phyloP scores from a whole-genome alignment of 805 yeast genomes.

The Lipomyces yamanashiensis region DNA sequence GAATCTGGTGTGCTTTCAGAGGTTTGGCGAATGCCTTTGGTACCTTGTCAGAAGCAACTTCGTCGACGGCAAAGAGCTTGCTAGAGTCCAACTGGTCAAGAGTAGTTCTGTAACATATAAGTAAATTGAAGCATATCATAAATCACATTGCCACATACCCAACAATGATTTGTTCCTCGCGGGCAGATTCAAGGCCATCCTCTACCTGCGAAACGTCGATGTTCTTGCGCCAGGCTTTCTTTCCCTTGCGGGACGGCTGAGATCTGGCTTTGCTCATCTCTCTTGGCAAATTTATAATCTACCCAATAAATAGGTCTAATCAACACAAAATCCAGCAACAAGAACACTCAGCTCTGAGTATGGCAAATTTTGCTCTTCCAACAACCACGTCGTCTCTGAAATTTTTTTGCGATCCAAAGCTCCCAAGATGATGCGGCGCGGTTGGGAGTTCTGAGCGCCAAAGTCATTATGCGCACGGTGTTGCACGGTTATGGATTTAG shows the following conservation, averaged over 20 bases:
- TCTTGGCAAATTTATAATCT: neutral
- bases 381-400: neutral
- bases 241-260: conserved; percentile 89
- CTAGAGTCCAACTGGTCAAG: conserved; percentile 15
- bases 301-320: neutral
- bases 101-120: conserved; percentile 10
- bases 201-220: conserved; percentile 84
- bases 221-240: conserved; percentile 90
- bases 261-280: conserved; percentile 8
- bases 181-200: conserved; percentile 64
- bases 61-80: conserved; percentile 33
- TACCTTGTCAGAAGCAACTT: conserved; percentile 7
- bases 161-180: conserved; percentile 57
- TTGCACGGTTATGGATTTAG: neutral
- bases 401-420: neutral
- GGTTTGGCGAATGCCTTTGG: conserved; percentile 27
- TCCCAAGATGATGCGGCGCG: conserved; percentile 17
- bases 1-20: conserved; percentile 68
- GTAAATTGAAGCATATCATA: neutral
- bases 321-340: neutral
- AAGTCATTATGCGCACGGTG: neutral
- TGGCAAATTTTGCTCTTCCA: too few species aligned
- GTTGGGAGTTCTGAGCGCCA: conserved; percentile 4
- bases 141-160: conserved; percentile 45
- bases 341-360: neutral